Base-by-base conservation (phyloP, 1,284 basidiomycete species). In the Fomitopsis palustris region DNA sequence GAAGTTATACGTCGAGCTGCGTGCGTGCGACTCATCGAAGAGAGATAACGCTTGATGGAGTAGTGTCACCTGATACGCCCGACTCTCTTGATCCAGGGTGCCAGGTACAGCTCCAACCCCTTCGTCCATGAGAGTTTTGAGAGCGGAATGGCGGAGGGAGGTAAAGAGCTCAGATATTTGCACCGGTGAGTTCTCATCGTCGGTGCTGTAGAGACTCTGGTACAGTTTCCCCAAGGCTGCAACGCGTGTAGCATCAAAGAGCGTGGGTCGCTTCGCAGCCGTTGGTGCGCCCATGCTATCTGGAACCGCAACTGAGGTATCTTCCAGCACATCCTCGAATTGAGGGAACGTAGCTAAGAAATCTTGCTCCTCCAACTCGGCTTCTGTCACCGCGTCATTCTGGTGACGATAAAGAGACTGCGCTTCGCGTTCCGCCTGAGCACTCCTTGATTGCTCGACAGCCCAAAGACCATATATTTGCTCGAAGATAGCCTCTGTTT, bases 271-370 rank as follows among this genome's bases (percentile, higher is more conserved):
- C 52, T 63, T 63, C 27, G 47, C n/a, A 37, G 42, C 38, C 41
- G 19, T 49, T 41, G 27, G 9, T 42, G 25, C 31, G 25, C 47
- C 14, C 17, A 3, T 21, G 8, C 33, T 25, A 53, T 14, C n/a
- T n/a, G n/a, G 23, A 4, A 42, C 10, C 31, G 39, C 14, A 21
- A 54, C 43, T 9, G 51, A 17, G 5, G 56, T 29, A 10, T 61
- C 45, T 1, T 80, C 75, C 12, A 89, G 73, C 25, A 81, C 81
- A 57, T 89, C 82, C 47, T 88, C 89, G 68, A 90, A 98, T 21
- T 87, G 85, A 2, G 96, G 95, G 74, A 98, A 98, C 51, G 97
- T 73, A 2, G 81, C 74, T 25, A 85, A 75, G 70, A 97, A 93
- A 68, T 98, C 96, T 61, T 81, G 79, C 70, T 92, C 92, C 68